Base-by-base conservation (phyloP, 2,329 filamentous ascomycete species). In the Arthroderma sp. region DNA sequence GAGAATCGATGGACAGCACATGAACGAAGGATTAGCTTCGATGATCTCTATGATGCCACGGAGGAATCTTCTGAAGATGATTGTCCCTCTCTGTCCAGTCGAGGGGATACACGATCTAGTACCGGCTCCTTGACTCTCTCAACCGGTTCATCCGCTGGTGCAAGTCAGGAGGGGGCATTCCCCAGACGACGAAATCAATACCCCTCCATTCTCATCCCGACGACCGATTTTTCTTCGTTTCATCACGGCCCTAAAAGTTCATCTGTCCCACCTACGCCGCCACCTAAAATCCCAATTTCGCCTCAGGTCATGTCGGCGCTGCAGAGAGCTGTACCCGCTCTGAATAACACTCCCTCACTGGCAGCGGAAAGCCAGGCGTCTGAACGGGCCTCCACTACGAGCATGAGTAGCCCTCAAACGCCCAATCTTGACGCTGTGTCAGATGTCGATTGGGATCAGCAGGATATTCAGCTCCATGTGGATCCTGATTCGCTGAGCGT, bases 21-120 rank as follows among this genome's bases (percentile, higher is more conserved):
- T 15, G 30, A 42, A 27, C 40, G 40, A 22, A 38, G 32, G 8
- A 31, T 38, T 29, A 81, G 85, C 51, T 89, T 89, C 55, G 85
- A 94, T 62, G 85, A 93, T 55, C 68, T 94, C 40, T 94, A 94
- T 62, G 84, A 91, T 62, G 74, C 85, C 36, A 87, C 85, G 9
- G 49, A 52, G 29, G 49, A 10, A 28, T 45, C 48, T 10, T 86
- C 93, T 52, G 78, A 86, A 44, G 60, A 65, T 54, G 50, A 69
- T 47, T 67, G 63, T 44, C 65, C 62, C 60, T 78, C 55, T 55
- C 68, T 56, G 57, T 73, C 59, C 57, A 72, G 64, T 59, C 71
- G 57, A 63, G 46, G 39, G 6, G 46, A 47, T 36, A 50, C 46
- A 11, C 75, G 59, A 56, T 72, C 63, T 27, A 71, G 64, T 57